Evolutionary conservation across 2,329 filamentous ascomycete genomes (phyloP).

Genomic region (Chrysoporthe deuterocubensis): DNA sequence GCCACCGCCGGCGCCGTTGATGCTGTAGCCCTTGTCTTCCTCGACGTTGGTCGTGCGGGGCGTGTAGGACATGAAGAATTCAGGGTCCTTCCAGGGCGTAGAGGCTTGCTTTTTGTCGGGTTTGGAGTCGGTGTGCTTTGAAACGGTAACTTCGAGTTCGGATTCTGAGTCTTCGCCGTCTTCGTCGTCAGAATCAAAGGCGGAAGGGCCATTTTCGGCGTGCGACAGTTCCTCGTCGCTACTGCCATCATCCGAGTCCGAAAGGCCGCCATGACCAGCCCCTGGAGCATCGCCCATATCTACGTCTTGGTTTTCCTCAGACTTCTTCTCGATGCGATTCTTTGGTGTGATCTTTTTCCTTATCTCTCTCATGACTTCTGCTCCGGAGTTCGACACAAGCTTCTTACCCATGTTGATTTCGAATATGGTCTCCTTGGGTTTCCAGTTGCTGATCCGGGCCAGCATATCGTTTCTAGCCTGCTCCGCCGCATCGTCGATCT

Average conservation of each 20-base stretch:
- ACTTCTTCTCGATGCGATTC: constrained; percentile 48
- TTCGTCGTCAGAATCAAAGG: constrained; percentile 52
- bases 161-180: constrained; percentile 63
- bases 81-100: constrained; percentile 77
- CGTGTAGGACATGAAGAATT: constrained; percentile 96
- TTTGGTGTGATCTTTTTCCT: constrained; percentile 70
- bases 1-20: constrained; percentile 65
- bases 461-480: constrained; percentile 83
- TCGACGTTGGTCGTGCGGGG: constrained; percentile 79
- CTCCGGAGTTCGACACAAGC: constrained; percentile 63
- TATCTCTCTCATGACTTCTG: constrained; percentile 75
- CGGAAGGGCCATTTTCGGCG: constrained; percentile 40
- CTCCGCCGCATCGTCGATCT: constrained; percentile 67
- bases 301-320: constrained; percentile 41
- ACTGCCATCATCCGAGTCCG: constrained; percentile 31
- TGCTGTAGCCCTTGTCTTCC: constrained; percentile 91
- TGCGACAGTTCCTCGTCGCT: constrained; percentile 43
- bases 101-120: constrained; percentile 50
- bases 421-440: constrained; percentile 94
- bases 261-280: constrained; percentile 21
- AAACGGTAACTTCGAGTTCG: constrained; percentile 73
- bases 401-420: constrained; percentile 81
- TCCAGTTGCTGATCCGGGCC: constrained; percentile 83
- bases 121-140: constrained; percentile 57
- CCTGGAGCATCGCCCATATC: constrained; percentile 38